Evolutionary conservation across 495 filamentous ascomycete genomes (phyloP).

Genomic region (Annulohypoxylon bovei): DNA sequence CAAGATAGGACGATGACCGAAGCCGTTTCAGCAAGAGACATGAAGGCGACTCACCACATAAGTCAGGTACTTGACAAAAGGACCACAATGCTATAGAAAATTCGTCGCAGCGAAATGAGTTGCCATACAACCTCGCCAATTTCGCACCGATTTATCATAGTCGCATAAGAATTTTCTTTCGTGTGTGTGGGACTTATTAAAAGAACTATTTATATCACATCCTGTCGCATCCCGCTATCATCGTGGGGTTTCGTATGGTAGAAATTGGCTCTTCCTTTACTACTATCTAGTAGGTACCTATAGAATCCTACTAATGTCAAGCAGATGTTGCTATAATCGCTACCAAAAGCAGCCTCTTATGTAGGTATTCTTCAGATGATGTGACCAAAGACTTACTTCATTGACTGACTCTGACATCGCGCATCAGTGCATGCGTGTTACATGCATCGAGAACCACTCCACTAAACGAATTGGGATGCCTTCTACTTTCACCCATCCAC

Average conservation of each 20-base stretch:
- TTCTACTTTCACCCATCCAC: slow-evolving; percentile 11
- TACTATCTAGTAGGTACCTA: neutral
- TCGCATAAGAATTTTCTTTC: neutral
- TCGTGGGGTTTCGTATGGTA: neutral
- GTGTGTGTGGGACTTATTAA: neutral
- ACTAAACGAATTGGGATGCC: slow-evolving; percentile 1
- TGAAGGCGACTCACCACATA: too few relatives aligned
- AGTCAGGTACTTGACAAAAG: neutral
- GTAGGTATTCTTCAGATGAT: neutral
- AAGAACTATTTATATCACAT: slow-evolving; percentile 11
- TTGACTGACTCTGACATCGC: slow-evolving; percentile 11
- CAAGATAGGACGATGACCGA: neutral
- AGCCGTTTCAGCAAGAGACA: slow-evolving; percentile 19
- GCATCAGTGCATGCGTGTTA: slow-evolving; percentile 12
- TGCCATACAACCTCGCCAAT: slow-evolving; percentile 12
- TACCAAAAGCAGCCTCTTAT: neutral
- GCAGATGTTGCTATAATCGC: neutral
- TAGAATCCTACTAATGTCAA: neutral
- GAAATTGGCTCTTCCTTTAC: neutral
- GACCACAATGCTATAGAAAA: neutral
- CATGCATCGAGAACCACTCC: slow-evolving; percentile 14
- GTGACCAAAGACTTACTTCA: neutral
- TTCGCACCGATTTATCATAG: neutral
- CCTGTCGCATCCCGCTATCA: neutral
- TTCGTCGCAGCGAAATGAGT: slow-evolving; percentile 6